Base-by-base conservation (phyloP, 106 monocot genomes). In the Narthecium ossifragum region DNA sequence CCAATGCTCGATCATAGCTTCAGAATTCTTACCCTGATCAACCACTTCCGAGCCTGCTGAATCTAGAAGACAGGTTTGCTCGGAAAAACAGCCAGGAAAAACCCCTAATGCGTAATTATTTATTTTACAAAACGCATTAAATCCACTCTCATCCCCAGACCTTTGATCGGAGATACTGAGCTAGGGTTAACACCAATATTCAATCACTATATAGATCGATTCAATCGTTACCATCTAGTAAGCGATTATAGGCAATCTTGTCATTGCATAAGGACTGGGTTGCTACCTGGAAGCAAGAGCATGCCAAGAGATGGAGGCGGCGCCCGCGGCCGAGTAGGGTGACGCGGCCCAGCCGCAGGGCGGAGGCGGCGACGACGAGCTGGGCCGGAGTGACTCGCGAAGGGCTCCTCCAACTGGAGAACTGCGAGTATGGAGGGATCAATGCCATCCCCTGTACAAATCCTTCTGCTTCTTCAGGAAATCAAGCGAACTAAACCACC, bases 331-430 rank as follows among this genome's bases (percentile, higher is more conserved):
- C 71, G 22, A 65, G 53, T 34, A 55, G 60, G 50, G 71, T 31
- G 49, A 49, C 5, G 46, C 61, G 50, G 60, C 71, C 62, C 55
- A 78, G 62, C n/a, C 51, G 78, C 11, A 67, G 58, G 20, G 67
- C 71, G 51, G 66, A 53, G 58, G 68, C 45, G 30, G 53, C 65
- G 46, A 64, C 33, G 70, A 70, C 30, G 30, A 76, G 33, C 43
- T 57, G 46, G 4, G 27, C 21, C 15, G 55, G 55, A 22, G 40
- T 28, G n/a, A n/a, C n/a, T n/a, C n/a, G n/a, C n/a, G n/a, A n/a
- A n/a, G n/a, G n/a, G n/a, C n/a, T n/a, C n/a, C n/a, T n/a, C n/a
- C n/a, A n/a, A n/a, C n/a, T n/a, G n/a, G n/a, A n/a, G n/a, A n/a
- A n/a, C n/a, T n/a, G n/a, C n/a, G n/a, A n/a, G n/a, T n/a, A n/a